A percentile compares a stretch with the other conserved stretches of the same genome.
phyloP scores from a whole-genome alignment of 352 stramenopile genomes.

The Phytophthora ramorum region DNA sequence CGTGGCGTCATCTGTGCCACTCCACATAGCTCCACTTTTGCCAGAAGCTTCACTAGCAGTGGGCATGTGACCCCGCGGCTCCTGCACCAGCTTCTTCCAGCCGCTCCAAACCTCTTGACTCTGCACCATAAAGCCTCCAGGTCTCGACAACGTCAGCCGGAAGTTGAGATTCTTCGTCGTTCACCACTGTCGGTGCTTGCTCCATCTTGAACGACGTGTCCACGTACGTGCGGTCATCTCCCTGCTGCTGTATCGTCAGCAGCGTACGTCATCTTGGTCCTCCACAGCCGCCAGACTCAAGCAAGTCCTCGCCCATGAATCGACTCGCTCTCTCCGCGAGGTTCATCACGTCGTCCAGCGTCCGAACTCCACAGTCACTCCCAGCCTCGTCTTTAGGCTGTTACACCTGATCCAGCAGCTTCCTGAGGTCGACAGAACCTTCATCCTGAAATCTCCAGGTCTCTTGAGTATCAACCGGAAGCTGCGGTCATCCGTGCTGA shows the following conservation, averaged over 20 bases:
- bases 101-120: conserved; percentile 7
- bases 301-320: background rate
- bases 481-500: conserved; percentile 14
- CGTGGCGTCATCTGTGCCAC: too few relatives aligned
- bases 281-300: background rate
- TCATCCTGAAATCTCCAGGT: background rate
- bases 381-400: background rate
- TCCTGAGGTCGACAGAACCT: background rate
- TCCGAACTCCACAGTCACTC: background rate
- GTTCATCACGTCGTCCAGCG: conserved; percentile 17
- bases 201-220: conserved; percentile 42
- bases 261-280: conserved; percentile 37
- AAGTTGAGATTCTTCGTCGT: conserved; percentile 21
- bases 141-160: conserved; percentile 21
- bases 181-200: background rate
- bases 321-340: conserved; percentile 14
- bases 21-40: too few relatives aligned
- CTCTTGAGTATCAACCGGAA: conserved; percentile 9
- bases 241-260: conserved; percentile 57
- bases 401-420: background rate
- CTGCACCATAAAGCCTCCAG: conserved; percentile 2
- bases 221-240: conserved; percentile 55
- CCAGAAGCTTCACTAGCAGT: background rate
- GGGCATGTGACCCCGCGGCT: background rate
- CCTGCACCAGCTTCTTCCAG: conserved; percentile 14